phyloP scores from a whole-genome alignment of 1,284 basidiomycete genomes.

The Tilletia horrida region DNA sequence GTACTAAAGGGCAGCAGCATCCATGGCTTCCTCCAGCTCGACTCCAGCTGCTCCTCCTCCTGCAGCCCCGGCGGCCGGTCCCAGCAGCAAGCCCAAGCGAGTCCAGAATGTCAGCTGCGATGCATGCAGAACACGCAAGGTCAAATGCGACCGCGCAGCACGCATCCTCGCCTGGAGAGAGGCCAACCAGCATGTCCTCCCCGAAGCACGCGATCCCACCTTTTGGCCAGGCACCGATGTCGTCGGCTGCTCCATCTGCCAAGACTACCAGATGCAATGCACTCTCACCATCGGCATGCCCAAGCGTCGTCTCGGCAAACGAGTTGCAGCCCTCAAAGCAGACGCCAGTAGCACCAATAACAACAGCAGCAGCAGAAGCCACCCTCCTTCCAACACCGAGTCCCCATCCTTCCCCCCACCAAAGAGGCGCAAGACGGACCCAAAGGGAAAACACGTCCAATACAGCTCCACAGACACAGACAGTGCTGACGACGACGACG shows the following conservation, averaged over 20 bases:
- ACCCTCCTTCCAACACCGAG: too few relatives aligned
- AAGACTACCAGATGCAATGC: conserved; percentile 1
- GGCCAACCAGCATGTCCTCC: conserved; percentile 7
- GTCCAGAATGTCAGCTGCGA: conserved; percentile 16
- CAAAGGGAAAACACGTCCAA: too few relatives aligned
- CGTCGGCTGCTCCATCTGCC: neutral
- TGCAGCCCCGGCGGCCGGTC: too few relatives aligned
- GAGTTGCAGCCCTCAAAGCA: conserved; percentile 6
- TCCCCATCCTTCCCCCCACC: too few relatives aligned
- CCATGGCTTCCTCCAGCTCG: too few relatives aligned
- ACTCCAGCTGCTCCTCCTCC: too few relatives aligned
- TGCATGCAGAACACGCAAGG: conserved; percentile 2
- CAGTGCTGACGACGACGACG: too few relatives aligned
- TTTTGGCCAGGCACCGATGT: conserved; percentile 4
- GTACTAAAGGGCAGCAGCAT: too few relatives aligned
- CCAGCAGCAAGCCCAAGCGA: conserved; percentile 3
- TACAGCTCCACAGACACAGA: too few relatives aligned
- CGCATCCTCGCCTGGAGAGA: neutral
- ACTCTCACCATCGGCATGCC: neutral
- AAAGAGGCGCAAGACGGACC: too few relatives aligned
- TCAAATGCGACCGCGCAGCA: conserved; percentile 12
- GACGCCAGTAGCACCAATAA: neutral
- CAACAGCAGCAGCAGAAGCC: neutral
- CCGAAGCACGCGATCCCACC: neutral
- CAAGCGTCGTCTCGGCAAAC: neutral